phyloP scores from a whole-genome alignment of 1,139 yeast genomes.

The Saccharomycopsis crataegensis region DNA sequence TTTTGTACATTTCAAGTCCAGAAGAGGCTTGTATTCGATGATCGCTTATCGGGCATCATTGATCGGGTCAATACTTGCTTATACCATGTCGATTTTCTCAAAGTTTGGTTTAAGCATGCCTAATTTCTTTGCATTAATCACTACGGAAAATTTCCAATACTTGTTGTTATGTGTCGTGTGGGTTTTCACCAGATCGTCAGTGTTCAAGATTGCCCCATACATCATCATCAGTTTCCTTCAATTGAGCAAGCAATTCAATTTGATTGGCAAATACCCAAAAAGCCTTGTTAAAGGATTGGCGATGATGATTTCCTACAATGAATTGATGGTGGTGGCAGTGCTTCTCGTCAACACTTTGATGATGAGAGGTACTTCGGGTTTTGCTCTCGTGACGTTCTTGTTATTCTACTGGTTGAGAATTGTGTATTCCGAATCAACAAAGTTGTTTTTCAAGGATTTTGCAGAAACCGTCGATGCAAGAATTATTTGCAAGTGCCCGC shows the following conservation, averaged over 20 bases:
- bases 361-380: slow-evolving; percentile 63
- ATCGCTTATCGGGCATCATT: slow-evolving; percentile 47
- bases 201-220: slow-evolving; percentile 60
- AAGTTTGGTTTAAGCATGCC: slow-evolving; percentile 52
- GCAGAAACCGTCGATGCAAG: slow-evolving; percentile 18
- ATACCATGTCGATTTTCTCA: slow-evolving; percentile 47
- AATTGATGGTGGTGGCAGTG: slow-evolving; percentile 45
- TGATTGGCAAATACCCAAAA: slow-evolving; percentile 32
- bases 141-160: slow-evolving; percentile 66
- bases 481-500: slow-evolving; percentile 16
- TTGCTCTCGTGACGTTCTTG: slow-evolving; percentile 48
- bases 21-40: slow-evolving; percentile 38
- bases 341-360: slow-evolving; percentile 52
- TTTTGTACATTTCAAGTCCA: slow-evolving; percentile 34
- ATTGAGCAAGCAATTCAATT: slow-evolving; percentile 35
- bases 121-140: slow-evolving; percentile 46
- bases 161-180: slow-evolving; percentile 47
- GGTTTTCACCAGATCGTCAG: slow-evolving; percentile 56
- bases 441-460: slow-evolving; percentile 31
- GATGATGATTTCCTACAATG: slow-evolving; percentile 52
- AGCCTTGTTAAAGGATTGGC: slow-evolving; percentile 37
- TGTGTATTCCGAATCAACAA: slow-evolving; percentile 44
- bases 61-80: slow-evolving; percentile 49
- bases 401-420: slow-evolving; percentile 66
- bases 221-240: slow-evolving; percentile 52